Evolutionary conservation across 2,329 filamentous ascomycete genomes (phyloP), one percentile per base, ranked within the genome.

Genomic region (Xylariaceae sp.): DNA sequence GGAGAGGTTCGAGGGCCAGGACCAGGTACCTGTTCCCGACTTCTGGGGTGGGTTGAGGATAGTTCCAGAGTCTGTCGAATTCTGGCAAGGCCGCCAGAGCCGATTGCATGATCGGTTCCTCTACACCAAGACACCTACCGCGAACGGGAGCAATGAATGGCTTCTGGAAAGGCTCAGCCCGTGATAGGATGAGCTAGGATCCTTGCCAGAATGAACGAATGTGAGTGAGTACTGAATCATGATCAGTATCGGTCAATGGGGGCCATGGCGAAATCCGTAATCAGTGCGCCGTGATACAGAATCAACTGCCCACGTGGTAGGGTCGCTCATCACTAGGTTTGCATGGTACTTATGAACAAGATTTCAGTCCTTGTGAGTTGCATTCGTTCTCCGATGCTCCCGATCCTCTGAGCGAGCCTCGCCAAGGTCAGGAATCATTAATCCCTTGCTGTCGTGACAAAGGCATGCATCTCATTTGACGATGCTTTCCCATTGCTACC

Each of bases 1-100:
- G 75, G 74, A 80, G 69, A 79, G 76, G 62, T 99, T 96, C 68
- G 80, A 85, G 40, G 88, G 84, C 1, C 66, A 80, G 60, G 88
- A 95, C 26, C 73, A 88, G 53, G 95, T 99, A 61, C 92, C 92
- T 1, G 85, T 96, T 47, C 94, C 94, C 3, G 86, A 88, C 9
- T 96, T 96, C 70, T 99, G 94, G 94, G 94, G 94, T 29, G 94
- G 94, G 0, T 69, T 96, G 69, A 84, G 92, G 63, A 81, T 99
- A 56, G 79, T 92, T 59, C 92, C 94, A 0, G 87, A 91, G 67
- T 82, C 84, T 63, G 80, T 99, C 46, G 94, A 99, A 79, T 99
- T 99, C 70, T 99, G 94, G 84, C 92, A 96, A 77, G 94, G 94
- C 2, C 81, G 94, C 64, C 81, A 89, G 68, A 96, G 87, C 73